Conservation (phyloP, 306 rosid species). For the Sophora flavescens region DNA sequence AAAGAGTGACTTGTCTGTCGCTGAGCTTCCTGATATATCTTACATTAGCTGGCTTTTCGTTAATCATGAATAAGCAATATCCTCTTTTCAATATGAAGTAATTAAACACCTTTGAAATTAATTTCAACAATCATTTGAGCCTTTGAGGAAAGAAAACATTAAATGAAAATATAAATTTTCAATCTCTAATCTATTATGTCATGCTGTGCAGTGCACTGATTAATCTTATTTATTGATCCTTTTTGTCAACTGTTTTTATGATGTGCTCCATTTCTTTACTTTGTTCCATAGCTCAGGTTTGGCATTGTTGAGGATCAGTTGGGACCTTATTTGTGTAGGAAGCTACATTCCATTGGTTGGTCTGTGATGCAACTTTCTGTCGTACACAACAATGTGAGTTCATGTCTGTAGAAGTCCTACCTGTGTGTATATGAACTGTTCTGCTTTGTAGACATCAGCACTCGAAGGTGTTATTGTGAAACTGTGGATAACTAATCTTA, state of each 20-base stretch:
- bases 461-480: constrained; percentile 22
- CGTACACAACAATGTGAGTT: constrained; percentile 85
- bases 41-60: not conserved
- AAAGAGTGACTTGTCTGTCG: constrained; percentile 8
- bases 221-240: constrained; percentile 29
- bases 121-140: constrained; percentile 1
- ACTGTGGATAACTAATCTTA: not conserved
- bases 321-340: constrained; percentile 76
- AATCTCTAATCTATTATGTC: constrained; percentile 25
- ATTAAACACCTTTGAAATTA: not conserved
- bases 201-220: constrained; percentile 26
- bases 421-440: constrained; percentile 15
- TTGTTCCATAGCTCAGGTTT: constrained; percentile 95
- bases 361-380: constrained; percentile 70
- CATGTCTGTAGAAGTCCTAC: constrained; percentile 38
- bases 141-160: constrained; percentile 29
- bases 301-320: constrained; percentile 93
- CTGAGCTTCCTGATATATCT: constrained; percentile 4
- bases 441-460: constrained; percentile 32
- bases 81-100: not conserved
- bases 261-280: constrained; percentile 58
- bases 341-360: constrained; percentile 88
- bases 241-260: constrained; percentile 51
- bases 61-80: constrained; percentile 1
- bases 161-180: constrained; percentile 19